These are phyloP conservation scores for Cornus controversa DNA, from an alignment of 148 eudicot genomes.

Conservation along the genomic window DNA sequence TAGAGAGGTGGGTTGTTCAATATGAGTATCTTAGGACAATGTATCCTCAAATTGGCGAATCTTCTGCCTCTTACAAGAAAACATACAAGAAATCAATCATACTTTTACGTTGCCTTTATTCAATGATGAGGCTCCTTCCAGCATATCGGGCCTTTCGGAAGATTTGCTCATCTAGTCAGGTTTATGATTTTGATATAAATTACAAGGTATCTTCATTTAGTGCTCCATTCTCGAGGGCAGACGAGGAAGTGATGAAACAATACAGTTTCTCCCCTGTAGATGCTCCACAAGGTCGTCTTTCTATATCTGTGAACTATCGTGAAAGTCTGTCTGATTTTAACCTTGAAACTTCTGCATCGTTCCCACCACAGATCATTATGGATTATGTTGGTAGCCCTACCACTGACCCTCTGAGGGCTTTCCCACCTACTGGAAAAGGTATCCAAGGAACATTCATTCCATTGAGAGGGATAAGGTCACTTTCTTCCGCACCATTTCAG, in stretches of 20 bases:
- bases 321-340: conserved; percentile 64
- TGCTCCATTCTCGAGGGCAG: conserved; percentile 73
- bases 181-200: conserved; percentile 61
- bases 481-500: conserved; percentile 50
- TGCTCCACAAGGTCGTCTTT: conserved; percentile 75
- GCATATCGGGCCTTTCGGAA: conserved; percentile 70
- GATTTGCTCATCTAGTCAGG: conserved; percentile 49
- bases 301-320: conserved; percentile 72
- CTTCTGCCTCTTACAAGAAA: conserved; percentile 63
- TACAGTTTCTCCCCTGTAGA: conserved; percentile 72
- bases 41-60: conserved; percentile 45
- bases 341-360: conserved; percentile 54
- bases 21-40: conserved; percentile 50
- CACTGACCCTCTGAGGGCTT: conserved; percentile 78
- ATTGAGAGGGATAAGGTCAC: conserved; percentile 41
- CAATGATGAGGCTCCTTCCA: conserved; percentile 90
- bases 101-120: conserved; percentile 73
- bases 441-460: conserved; percentile 45
- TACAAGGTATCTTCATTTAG: conserved; percentile 81
- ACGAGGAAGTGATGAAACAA: conserved; percentile 69
- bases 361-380: conserved; percentile 78
- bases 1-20: conserved; percentile 96
- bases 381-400: conserved; percentile 98
- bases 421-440: conserved; percentile 52
- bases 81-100: conserved; percentile 88